Base-by-base conservation (phyloP, 768 basidiomycete genomes). In the Lentinula sp. region DNA sequence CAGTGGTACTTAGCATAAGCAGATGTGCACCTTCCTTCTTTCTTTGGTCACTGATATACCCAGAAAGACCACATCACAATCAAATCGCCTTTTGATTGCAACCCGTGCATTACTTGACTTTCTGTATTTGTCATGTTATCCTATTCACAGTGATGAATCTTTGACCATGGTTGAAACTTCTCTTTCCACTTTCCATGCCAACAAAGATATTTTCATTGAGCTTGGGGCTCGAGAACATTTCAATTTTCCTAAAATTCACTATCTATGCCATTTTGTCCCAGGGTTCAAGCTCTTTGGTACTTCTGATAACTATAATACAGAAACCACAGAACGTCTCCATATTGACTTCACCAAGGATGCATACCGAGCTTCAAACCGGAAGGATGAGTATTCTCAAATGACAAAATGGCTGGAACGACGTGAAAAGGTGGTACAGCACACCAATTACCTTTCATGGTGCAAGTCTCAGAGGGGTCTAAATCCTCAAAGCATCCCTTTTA, bases 141-240 rank as follows among this genome's bases (percentile, higher is more conserved):
- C 23, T 23, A 23, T 23, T 23, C 23, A 23, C 23, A 62, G 67
- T 0, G 49, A 62, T 0, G 48, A 63, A 10, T 72, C 70, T 1
- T 68, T 78, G 1, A 28, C 23, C 0, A 32, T 41, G 1, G 42
- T 79, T 0, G 37, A 64, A 3, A 49, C 59, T 0, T 65, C 69
- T 0, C 66, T 76, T 2, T 10, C 49, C 2, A 33, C 23, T 2
- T 79, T 77, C 55, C 77, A 79, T 54, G 48, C 50, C 6, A 63
- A 74, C 64, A 76, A 77, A 57, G 36, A 65, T 1, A 63, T 70
- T 8, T 74, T 77, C 49, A 46, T 73, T 13, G 59, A 62, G 16
- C 62, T 70, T 10, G 71, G 69, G 1, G 65, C 70, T 9, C 67
- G 71, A 0, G 68, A 66, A 41, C 39, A 64, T 39, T 71, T 73